A percentile compares a stretch with the other conserved stretches of the same genome.
phyloP scores from a whole-genome alignment of 202 grass and related monocot species.

The Saccharum hybrid region DNA sequence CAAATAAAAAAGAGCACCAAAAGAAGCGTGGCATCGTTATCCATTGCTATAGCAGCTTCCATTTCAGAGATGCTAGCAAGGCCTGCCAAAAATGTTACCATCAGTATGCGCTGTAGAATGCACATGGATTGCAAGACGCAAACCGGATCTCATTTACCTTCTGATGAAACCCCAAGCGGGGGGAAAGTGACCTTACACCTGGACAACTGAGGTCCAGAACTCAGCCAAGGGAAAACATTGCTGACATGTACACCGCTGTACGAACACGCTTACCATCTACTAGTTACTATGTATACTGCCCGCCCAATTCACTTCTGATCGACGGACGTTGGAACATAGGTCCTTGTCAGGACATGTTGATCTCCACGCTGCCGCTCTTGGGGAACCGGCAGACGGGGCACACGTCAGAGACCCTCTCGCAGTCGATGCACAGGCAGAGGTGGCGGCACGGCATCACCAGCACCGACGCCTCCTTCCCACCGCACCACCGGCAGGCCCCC shows the following conservation, averaged over 20 bases:
- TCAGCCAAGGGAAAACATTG: neutral
- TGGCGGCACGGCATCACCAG: slow-evolving; percentile 67
- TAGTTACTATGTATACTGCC: slow-evolving; percentile 39
- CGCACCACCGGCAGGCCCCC: slow-evolving; percentile 50
- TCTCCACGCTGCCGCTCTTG: slow-evolving; percentile 54
- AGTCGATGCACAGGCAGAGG: slow-evolving; percentile 56
- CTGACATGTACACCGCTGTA: slow-evolving; percentile 25
- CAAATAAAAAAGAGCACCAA: neutral
- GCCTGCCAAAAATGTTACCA: neutral
- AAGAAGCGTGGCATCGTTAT: neutral
- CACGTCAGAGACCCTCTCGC: slow-evolving; percentile 43
- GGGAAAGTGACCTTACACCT: slow-evolving; percentile 29
- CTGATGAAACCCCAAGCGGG: slow-evolving; percentile 13
- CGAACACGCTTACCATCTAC: neutral
- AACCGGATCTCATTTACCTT: slow-evolving; percentile 14
- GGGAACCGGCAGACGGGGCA: slow-evolving; percentile 60
- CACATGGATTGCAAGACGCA: slow-evolving; percentile 1
- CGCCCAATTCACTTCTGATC: neutral
- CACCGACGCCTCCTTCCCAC: slow-evolving; percentile 36
- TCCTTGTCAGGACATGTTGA: slow-evolving; percentile 55
- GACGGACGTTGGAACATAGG: neutral
- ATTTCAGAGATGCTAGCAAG: neutral
- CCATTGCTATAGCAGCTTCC: neutral
- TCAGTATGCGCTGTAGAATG: neutral
- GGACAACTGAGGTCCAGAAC: slow-evolving; percentile 6